These are phyloP conservation scores for Epicoccum nigrum DNA, from an alignment of 2,329 filamentous ascomycete genomes.

Conservation along the genomic window DNA sequence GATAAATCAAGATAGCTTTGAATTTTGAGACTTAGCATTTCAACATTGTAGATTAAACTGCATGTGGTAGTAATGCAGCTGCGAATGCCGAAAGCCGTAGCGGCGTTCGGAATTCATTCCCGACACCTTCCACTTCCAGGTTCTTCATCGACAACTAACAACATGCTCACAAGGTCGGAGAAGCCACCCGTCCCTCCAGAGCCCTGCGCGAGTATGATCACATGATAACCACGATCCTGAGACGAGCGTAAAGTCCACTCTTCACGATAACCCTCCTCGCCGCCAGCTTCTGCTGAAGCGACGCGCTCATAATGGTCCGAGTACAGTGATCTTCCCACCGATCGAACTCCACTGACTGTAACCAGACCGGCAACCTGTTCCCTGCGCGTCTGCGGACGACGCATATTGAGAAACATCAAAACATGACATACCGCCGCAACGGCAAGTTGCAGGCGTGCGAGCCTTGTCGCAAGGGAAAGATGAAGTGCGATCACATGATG, in stretches of 20 bases:
- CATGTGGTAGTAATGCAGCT: too few species aligned
- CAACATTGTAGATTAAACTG: too few species aligned
- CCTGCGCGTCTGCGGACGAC: constrained; percentile 34
- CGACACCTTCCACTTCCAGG: not conserved
- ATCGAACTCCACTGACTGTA: not conserved
- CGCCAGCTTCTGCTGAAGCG: not conserved
- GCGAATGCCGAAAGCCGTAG: not conserved
- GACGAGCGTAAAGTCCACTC: not conserved
- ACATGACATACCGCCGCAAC: constrained; percentile 41
- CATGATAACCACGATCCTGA: not conserved
- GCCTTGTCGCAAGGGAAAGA: constrained; percentile 45
- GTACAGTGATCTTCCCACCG: not conserved
- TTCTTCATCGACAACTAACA: not conserved
- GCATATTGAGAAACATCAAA: constrained; percentile 36
- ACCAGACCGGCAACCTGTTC: constrained; percentile 37
- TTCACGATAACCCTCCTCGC: not conserved
- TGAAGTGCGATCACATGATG: constrained; percentile 46
- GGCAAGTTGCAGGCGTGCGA: constrained; percentile 49
- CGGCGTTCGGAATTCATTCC: constrained; percentile 3
- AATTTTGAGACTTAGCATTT: too few species aligned
- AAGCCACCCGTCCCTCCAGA: not conserved
- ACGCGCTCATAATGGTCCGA: constrained; percentile 9
- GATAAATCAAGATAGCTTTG: too few species aligned
- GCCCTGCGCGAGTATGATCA: not conserved
- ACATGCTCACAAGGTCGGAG: not conserved